Conservation (phyloP, 768 basidiomycete genomes). For the Calvatia gigantea region DNA sequence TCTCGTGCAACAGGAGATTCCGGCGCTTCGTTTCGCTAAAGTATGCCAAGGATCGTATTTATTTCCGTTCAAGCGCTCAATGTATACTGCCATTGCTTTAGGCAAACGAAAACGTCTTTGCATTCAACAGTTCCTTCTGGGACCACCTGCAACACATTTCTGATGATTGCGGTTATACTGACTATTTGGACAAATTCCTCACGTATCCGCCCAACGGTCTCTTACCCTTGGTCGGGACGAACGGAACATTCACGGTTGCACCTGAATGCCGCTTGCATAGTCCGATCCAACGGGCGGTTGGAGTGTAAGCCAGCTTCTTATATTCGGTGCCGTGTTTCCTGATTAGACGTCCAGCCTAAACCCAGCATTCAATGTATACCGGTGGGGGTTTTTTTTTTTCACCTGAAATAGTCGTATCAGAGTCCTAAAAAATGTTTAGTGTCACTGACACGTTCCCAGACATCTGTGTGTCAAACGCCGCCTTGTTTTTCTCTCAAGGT, state of each 20-base stretch:
- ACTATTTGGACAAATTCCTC: slow-evolving; percentile 58
- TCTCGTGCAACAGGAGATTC: slow-evolving; percentile 65
- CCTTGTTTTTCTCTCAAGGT: not conserved
- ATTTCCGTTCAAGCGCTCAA: not conserved
- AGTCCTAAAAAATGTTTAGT: slow-evolving; percentile 23
- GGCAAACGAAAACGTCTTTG: slow-evolving; percentile 56
- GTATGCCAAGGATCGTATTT: slow-evolving; percentile 17
- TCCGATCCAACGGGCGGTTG: slow-evolving; percentile 49
- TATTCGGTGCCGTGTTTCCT: not conserved
- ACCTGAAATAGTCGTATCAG: not conserved
- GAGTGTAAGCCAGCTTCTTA: slow-evolving; percentile 31
- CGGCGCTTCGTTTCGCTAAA: slow-evolving; percentile 61
- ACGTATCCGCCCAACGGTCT: slow-evolving; percentile 63
- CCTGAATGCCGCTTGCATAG: slow-evolving; percentile 54
- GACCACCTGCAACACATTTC: slow-evolving; percentile 52
- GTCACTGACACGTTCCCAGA: slow-evolving; percentile 76
- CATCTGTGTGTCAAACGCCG: slow-evolving; percentile 28
- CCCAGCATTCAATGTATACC: slow-evolving; percentile 73
- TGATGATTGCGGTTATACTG: slow-evolving; percentile 53
- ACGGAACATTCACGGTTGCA: slow-evolving; percentile 39
- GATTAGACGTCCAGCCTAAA: slow-evolving; percentile 41
- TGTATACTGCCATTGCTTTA: slow-evolving; percentile 17
- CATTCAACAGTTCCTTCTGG: slow-evolving; percentile 55
- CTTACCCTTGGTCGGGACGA: slow-evolving; percentile 61
- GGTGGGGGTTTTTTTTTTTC: slow-evolving; percentile 24